A percentile compares a stretch with the other conserved stretches of the same genome.
Evolutionary conservation across 2,329 filamentous ascomycete species (phyloP).

Genomic region (Alternaria sp.): DNA sequence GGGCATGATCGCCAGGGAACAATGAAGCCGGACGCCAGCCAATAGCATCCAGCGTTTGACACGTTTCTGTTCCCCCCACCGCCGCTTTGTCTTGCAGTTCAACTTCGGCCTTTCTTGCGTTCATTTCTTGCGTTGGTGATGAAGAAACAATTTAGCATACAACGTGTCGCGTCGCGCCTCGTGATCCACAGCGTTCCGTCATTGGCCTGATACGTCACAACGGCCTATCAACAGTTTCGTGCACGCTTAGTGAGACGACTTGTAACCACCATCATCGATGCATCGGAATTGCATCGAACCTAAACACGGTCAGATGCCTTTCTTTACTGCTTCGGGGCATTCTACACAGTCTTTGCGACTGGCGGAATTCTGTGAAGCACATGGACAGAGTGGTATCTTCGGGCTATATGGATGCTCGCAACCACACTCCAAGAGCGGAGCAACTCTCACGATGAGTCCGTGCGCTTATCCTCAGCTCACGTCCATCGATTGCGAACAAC

Average conservation of each 20-base stretch:
- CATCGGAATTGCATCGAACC: not conserved
- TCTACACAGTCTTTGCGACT: not conserved
- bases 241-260: constrained; percentile 9
- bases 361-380: not conserved
- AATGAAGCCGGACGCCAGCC: constrained; percentile 4
- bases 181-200: not conserved
- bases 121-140: not conserved
- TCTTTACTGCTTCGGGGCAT: not conserved
- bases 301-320: not conserved
- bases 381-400: not conserved
- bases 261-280: constrained; percentile 1
- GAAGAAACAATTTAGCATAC: not conserved
- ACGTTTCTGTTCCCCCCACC: constrained; percentile 17
- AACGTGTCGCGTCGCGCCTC: not conserved
- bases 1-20: constrained; percentile 15
- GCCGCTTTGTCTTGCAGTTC: constrained; percentile 5
- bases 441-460: not conserved
- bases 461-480: not conserved
- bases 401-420: not conserved
- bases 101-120: not conserved
- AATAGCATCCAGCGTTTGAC: constrained; percentile 12
- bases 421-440: not conserved
- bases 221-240: constrained; percentile 7
- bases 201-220: constrained; percentile 1
- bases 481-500: not conserved